Evolutionary conservation across 1,139 yeast species (phyloP).

Genomic region (Taphrina flavorubra): DNA sequence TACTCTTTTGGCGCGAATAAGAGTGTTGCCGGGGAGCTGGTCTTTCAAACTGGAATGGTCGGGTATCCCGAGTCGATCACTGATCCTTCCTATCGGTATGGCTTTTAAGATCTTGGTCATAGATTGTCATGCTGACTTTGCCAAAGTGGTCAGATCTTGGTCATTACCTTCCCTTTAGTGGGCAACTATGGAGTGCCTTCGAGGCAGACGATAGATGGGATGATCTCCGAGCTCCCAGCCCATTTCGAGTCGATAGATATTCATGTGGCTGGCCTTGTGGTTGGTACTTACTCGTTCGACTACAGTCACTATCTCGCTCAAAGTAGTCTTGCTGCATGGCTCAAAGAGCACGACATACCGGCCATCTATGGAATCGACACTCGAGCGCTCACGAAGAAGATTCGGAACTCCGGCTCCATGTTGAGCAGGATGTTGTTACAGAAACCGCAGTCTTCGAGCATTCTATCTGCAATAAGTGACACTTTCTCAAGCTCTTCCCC

Average conservation of each 20-base stretch:
- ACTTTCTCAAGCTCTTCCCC: conserved; percentile 54
- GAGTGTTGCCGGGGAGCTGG: conserved; percentile 94
- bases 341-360: conserved; percentile 87
- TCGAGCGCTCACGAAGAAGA: conserved; percentile 88
- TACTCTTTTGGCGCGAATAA: conserved; percentile 95
- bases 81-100: conserved; percentile 87
- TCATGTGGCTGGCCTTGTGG: conserved; percentile 96
- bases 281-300: conserved; percentile 95
- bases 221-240: conserved; percentile 77
- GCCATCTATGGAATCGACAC: conserved; percentile 98
- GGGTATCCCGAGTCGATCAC: conserved; percentile 99
- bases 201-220: conserved; percentile 74
- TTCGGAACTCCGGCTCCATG: conserved; percentile 91
- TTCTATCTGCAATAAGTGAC: conserved; percentile 26
- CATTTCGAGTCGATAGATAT: conserved; percentile 90
- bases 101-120: not conserved
- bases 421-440: conserved; percentile 80
- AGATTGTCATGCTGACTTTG: not conserved
- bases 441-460: conserved; percentile 50
- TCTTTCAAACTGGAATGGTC: conserved; percentile 98
- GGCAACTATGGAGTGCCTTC: conserved; percentile 99
- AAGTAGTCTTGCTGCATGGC: conserved; percentile 92
- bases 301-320: conserved; percentile 92
- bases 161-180: conserved; percentile 92
- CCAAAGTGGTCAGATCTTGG: conserved; percentile 82